Percentiles rank a stretch among this genome's conserved stretches.
Evolutionary conservation across 805 yeast genomes (phyloP).

Genomic region (Kuraishia floccosa): DNA sequence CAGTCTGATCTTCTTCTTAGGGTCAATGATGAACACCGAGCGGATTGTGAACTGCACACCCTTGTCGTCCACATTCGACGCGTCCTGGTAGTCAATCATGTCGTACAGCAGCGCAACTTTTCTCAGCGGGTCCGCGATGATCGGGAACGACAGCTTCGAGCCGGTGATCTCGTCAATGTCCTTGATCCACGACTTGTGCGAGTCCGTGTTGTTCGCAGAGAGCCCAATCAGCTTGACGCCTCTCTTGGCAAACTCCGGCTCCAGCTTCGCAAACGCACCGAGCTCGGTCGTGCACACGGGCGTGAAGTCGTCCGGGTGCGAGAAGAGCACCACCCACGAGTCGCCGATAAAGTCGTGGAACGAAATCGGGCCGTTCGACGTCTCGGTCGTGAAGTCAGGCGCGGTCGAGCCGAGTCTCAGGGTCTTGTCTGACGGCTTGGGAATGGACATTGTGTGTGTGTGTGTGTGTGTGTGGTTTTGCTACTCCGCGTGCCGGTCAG

Average conservation of each 20-base stretch:
- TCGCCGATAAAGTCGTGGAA: constrained; percentile 54
- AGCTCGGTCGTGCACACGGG: constrained; percentile 75
- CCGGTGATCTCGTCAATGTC: constrained; percentile 65
- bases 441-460: constrained; percentile 21
- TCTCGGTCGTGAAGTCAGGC: constrained; percentile 54
- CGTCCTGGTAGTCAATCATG: constrained; percentile 64
- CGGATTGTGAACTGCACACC: constrained; percentile 60
- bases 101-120: constrained; percentile 52
- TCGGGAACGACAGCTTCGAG: constrained; percentile 46
- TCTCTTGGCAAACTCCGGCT: constrained; percentile 57
- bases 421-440: constrained; percentile 25
- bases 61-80: constrained; percentile 51
- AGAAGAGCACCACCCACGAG: constrained; percentile 57
- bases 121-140: constrained; percentile 54
- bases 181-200: constrained; percentile 59
- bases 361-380: constrained; percentile 51
- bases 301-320: constrained; percentile 72
- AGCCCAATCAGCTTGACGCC: constrained; percentile 58
- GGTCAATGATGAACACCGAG: constrained; percentile 65
- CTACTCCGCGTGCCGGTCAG: no score
- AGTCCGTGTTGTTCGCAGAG: constrained; percentile 50
- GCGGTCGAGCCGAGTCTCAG: constrained; percentile 50
- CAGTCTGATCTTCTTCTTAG: constrained; percentile 49
- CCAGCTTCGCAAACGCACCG: constrained; percentile 64
- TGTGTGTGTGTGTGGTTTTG: no score